Percentiles rank a stretch among this genome's conserved stretches.
Evolutionary conservation across 2,329 filamentous ascomycete species (phyloP).

Genomic region (Monosporascus sp.): DNA sequence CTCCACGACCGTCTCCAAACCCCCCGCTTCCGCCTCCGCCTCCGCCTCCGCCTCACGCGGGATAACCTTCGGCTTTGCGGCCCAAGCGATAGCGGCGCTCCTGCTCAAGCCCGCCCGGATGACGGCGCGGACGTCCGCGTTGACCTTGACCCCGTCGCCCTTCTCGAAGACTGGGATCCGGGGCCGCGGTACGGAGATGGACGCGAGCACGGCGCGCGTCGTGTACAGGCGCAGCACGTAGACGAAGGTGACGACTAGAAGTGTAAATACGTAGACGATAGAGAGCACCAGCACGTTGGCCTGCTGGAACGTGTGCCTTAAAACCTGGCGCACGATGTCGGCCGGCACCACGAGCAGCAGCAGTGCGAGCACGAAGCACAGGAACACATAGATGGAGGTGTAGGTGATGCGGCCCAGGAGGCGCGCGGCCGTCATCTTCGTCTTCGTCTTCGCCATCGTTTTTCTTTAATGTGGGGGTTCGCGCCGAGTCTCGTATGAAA

Average conservation of each 20-base stretch:
- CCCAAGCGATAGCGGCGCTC: constrained; percentile 78
- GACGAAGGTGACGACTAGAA: constrained; percentile 66
- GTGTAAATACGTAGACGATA: constrained; percentile 69
- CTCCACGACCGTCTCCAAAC: constrained; percentile 10
- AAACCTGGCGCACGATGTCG: constrained; percentile 75
- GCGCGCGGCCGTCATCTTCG: constrained; percentile 37
- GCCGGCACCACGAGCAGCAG: constrained; percentile 76
- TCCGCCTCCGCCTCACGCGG: constrained; percentile 19
- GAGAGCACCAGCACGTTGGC: constrained; percentile 82
- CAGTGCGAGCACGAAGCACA: constrained; percentile 67
- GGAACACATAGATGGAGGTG: constrained; percentile 68
- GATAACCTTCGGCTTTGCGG: constrained; percentile 63
- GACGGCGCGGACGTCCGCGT: constrained; percentile 67
- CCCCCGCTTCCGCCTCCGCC: constrained; percentile 11
- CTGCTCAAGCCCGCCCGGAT: constrained; percentile 67
- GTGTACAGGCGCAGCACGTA: constrained; percentile 84
- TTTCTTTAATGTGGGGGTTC: constrained; percentile 4
- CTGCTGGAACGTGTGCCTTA: constrained; percentile 53
- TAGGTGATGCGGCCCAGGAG: constrained; percentile 77
- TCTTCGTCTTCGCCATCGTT: constrained; percentile 35
- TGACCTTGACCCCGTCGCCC: constrained; percentile 58
- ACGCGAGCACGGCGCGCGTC: constrained; percentile 70
- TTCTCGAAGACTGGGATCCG: constrained; percentile 62
- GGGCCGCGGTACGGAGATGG: constrained; percentile 82
- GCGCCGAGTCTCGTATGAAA: constrained; percentile 7